These are phyloP conservation scores for Cytospora leucostoma DNA, from an alignment of 2,329 filamentous ascomycete genomes.

Conservation along the genomic window DNA sequence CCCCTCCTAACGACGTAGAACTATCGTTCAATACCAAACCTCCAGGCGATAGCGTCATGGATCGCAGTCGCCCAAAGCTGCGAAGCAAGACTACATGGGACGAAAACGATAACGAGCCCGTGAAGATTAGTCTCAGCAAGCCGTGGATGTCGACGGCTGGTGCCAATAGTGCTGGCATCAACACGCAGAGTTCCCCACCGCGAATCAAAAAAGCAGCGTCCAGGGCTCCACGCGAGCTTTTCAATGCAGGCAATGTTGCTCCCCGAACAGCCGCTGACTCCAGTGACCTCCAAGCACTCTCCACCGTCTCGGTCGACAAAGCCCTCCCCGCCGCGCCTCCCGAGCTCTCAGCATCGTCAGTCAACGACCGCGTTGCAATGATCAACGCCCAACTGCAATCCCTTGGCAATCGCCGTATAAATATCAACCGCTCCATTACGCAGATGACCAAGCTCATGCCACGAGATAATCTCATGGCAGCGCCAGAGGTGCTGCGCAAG, in stretches of 20 bases:
- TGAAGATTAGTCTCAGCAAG: conserved; percentile 40
- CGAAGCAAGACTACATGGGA: conserved; percentile 33
- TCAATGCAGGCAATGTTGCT: background rate
- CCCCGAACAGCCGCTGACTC: conserved; percentile 21
- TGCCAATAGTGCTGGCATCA: conserved; percentile 27
- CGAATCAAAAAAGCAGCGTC: conserved; percentile 11
- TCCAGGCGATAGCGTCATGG: conserved; percentile 39
- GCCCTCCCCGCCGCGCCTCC: conserved; percentile 62
- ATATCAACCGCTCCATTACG: conserved; percentile 70
- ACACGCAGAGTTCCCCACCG: conserved; percentile 18
- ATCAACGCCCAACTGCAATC: conserved; percentile 67
- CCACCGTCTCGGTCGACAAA: conserved; percentile 51
- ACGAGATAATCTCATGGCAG: conserved; percentile 66
- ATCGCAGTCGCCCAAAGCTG: conserved; percentile 41
- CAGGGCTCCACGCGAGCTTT: conserved; percentile 14
- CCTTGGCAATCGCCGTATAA: conserved; percentile 67
- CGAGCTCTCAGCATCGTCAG: conserved; percentile 50
- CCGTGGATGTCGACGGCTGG: conserved; percentile 37
- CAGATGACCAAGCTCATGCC: conserved; percentile 81
- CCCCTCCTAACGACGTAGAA: conserved; percentile 39
- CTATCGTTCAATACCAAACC: conserved; percentile 23
- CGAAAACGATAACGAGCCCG: conserved; percentile 31
- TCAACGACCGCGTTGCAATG: conserved; percentile 64
- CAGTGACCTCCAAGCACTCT: conserved; percentile 32
- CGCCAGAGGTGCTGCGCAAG: conserved; percentile 61